phyloP scores from a whole-genome alignment of 129 eudicot species.

The Artemisia tridentata region DNA sequence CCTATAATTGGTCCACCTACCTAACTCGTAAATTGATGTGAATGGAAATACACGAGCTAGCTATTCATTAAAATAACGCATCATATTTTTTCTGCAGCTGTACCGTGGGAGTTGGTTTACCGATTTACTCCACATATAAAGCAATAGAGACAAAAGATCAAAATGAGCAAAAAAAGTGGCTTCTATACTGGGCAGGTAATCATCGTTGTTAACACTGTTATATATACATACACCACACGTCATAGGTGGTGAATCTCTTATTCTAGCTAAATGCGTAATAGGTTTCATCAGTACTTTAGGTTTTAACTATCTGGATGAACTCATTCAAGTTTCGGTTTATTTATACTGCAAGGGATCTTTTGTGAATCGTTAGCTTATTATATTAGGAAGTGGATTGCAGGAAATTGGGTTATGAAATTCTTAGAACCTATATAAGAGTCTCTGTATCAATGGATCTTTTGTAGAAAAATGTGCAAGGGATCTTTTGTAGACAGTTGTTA shows the following conservation, averaged over 20 bases:
- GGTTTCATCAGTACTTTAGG: background rate
- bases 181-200: slow-evolving; percentile 96
- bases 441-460: too few relatives aligned
- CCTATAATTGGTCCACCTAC: background rate
- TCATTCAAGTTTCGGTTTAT: background rate
- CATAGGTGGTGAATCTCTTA: background rate
- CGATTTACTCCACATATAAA: slow-evolving; percentile 85
- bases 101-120: slow-evolving; percentile 73
- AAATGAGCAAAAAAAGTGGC: slow-evolving; percentile 81
- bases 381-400: too few relatives aligned
- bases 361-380: too few relatives aligned
- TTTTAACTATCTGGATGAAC: background rate
- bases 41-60: slow-evolving; percentile 6
- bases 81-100: slow-evolving; percentile 51
- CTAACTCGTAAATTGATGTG: background rate
- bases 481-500: too few relatives aligned
- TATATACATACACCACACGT: background rate
- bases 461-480: too few relatives aligned
- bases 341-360: background rate
- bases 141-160: slow-evolving; percentile 71
- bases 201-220: background rate
- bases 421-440: too few relatives aligned
- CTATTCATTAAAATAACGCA: slow-evolving; percentile 6
- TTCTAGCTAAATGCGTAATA: background rate
- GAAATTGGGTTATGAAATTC: too few relatives aligned